Evolutionary conservation across 2,329 filamentous ascomycete genomes (phyloP), one percentile per base, ranked within the genome.

Genomic region (Scedosporium aurantiacum): DNA sequence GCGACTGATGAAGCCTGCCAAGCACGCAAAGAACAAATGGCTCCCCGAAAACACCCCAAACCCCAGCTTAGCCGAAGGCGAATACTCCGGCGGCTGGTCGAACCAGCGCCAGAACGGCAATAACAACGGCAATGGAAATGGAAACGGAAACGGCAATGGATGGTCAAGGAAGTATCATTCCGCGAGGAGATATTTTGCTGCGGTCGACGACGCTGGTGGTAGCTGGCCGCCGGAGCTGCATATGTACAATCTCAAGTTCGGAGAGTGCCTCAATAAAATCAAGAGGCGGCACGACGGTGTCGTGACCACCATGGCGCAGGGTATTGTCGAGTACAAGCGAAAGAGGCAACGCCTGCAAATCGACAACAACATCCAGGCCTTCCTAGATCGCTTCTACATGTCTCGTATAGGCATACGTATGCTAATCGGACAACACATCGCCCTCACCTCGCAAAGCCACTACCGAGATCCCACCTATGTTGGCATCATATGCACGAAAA

Each of bases 351-450:
- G 94, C 60, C 94, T 97, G 88, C 94, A 97, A 72, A 99, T 99
- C 70, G 94, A 97, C 76, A 88, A 92, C 72, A 95, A 92, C 68
- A 97, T 99, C 63, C 94, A 99, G 74, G 88, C 91, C 61, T 99
- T 99, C 79, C 85, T 99, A 66, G 94, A 99, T 76, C 90, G 94
- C 63, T 99, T 99, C 76, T 99, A 99, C 81, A 99, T 99, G 94
- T 97, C 92, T 54, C 90, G 94, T 65, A 99, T 99, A 70, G 94
- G 94, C 66, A 99, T 99, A 68, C 90, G 94, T 68, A 99, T 99
- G 94, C 86, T 99, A 58, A 97, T 99, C 69, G 94, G 94, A 60
- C 94, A 99, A 74, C 94, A 99, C 78, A 96, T 99, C 70, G 94
- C 94, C 63, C 81, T 99, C 63, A 96, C 92, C 5, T 93, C 97